These are phyloP conservation scores for Emergomyces orientalis DNA, from an alignment of 2,329 filamentous ascomycete genomes.

Conservation along the genomic window DNA sequence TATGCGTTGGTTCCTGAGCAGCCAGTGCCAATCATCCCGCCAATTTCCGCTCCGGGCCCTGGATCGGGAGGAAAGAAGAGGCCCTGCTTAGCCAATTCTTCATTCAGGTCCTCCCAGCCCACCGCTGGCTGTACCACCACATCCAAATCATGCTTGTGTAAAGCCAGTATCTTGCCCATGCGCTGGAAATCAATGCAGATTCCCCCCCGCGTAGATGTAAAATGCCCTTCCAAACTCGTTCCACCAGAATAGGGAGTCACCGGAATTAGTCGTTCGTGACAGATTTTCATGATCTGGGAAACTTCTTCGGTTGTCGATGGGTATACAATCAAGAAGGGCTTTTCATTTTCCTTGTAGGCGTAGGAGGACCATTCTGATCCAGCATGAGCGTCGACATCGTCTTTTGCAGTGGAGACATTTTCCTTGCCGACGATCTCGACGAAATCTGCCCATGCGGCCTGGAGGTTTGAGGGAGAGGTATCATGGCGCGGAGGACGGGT, in stretches of 20 bases:
- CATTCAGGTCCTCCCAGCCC: slow-evolving; percentile 79
- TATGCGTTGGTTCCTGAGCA: slow-evolving; percentile 75
- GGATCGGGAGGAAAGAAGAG: slow-evolving; percentile 91
- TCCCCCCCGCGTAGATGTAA: slow-evolving; percentile 69
- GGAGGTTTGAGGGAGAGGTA: slow-evolving; percentile 47
- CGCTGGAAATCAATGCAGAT: slow-evolving; percentile 77
- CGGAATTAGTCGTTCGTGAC: slow-evolving; percentile 69
- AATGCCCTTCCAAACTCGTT: slow-evolving; percentile 83
- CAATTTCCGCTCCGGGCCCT: slow-evolving; percentile 84
- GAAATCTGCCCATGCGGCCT: slow-evolving; percentile 57
- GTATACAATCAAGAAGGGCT: slow-evolving; percentile 57
- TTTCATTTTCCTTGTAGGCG: slow-evolving; percentile 33
- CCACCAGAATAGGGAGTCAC: slow-evolving; percentile 82
- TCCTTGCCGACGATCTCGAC: slow-evolving; percentile 52
- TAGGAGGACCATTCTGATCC: slow-evolving; percentile 57
- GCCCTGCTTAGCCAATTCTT: slow-evolving; percentile 60
- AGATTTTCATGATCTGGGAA: slow-evolving; percentile 78
- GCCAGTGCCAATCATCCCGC: slow-evolving; percentile 52
- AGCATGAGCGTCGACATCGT: slow-evolving; percentile 48
- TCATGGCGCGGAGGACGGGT: slow-evolving; percentile 46
- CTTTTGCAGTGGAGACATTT: slow-evolving; percentile 50
- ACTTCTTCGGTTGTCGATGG: slow-evolving; percentile 73
- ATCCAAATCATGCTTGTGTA: slow-evolving; percentile 71
- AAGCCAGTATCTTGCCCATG: slow-evolving; percentile 69
- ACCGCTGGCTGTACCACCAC: slow-evolving; percentile 71